Base-by-base conservation (phyloP, 805 yeast species). In the Ogataea allantospora region DNA sequence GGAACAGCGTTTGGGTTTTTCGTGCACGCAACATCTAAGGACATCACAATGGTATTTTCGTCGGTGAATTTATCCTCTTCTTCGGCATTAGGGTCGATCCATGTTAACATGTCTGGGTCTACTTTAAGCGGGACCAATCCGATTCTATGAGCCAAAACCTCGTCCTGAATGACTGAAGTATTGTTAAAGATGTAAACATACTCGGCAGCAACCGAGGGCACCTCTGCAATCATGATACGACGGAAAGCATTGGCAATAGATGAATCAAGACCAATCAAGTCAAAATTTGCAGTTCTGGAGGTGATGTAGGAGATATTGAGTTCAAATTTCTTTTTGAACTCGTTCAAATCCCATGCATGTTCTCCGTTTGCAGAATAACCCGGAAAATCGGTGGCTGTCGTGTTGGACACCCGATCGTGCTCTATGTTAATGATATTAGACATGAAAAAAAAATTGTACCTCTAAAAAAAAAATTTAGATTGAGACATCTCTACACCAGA, bases 131-230 rank as follows among this genome's bases (percentile, higher is more conserved):
- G 99, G 33, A 91, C 73, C 48, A 93, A 72, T 33, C 99, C 99
- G 46, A 93, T 80, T 69, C 99, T 80, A 59, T 88, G 96, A 4
- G 99, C 91, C 48, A 93, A 74, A 13, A 93, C 96, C 67, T 93
- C 99, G 62, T 93, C 99, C 63, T 89, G 97, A 47, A 93, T 87
- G 33, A 93, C 96, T 1, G 96, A 87, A 1, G 99, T 93, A 65
- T 93, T 93, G 72, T 88, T 91, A 68, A 84, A 84, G 43, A 93
- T 75, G 59, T 82, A 88, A 12, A 93, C 88, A 46, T 86, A 78
- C 63, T 93, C 99, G 15, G 96, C 84, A 11, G 99, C 98, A 31
- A 91, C 95, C 2, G 93, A 77, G 14, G 99, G 99, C 27, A 93
- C 95, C 61, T 93, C 99, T 1, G 97, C 77, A 38, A 93, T 80